phyloP scores from a whole-genome alignment of 2,329 filamentous ascomycete genomes.

The Sporothrix mexicana region DNA sequence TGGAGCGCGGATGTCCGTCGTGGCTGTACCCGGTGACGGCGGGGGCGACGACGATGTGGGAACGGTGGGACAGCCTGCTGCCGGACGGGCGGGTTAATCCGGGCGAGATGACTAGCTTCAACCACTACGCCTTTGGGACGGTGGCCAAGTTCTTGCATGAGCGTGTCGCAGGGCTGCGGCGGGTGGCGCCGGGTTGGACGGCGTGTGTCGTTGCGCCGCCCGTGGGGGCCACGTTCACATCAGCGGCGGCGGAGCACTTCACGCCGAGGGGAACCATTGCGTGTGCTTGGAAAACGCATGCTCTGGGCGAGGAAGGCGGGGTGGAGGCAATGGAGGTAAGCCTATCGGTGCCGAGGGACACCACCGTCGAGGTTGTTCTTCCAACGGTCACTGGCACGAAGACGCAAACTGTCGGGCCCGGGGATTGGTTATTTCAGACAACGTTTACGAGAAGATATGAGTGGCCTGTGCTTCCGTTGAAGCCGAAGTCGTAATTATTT shows the following conservation, averaged over 20 bases:
- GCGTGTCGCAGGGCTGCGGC: slow-evolving; percentile 4
- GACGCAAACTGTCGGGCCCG: slow-evolving; percentile 7
- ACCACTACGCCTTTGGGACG: slow-evolving; percentile 50
- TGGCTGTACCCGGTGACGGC: slow-evolving; percentile 50
- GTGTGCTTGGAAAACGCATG: neutral
- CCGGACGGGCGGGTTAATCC: slow-evolving; percentile 48
- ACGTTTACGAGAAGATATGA: neutral
- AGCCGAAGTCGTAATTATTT: slow-evolving; percentile 5
- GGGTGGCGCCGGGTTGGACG: slow-evolving; percentile 24
- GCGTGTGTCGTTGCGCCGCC: neutral
- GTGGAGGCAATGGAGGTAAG: neutral
- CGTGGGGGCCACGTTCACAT: neutral
- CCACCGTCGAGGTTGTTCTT: slow-evolving; percentile 11
- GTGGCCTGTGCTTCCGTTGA: neutral
- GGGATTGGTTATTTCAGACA: slow-evolving; percentile 4
- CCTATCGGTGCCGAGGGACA: slow-evolving; percentile 11
- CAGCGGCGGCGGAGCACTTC: neutral
- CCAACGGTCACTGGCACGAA: neutral
- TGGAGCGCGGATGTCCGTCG: slow-evolving; percentile 41
- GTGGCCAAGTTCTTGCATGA: slow-evolving; percentile 22
- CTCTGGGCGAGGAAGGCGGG: neutral
- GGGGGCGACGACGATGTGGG: slow-evolving; percentile 50
- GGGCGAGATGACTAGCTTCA: slow-evolving; percentile 50
- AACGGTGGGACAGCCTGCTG: slow-evolving; percentile 51
- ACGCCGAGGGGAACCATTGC: neutral